Evolutionary conservation across 1,139 yeast species (phyloP), one percentile per base, ranked within the genome.

Genomic region (Kluyveromyces sp.): DNA sequence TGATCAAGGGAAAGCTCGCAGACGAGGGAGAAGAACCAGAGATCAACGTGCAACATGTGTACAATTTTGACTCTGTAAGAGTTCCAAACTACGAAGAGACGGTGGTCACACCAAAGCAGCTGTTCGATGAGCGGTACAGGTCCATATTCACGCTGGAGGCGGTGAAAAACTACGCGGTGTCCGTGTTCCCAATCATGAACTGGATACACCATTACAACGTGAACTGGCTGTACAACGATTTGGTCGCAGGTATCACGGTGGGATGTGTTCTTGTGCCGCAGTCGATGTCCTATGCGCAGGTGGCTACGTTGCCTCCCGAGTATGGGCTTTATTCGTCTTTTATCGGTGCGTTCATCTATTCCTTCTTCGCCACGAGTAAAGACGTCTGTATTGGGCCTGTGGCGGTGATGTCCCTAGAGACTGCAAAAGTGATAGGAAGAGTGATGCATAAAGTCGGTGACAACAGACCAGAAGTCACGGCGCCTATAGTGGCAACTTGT

Each of bases 311-410:
- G 49, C 73, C 79, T 4, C 79, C 95, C 4, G 83, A 88, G 63
- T 88, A 80, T 55, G 97, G 97, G 42, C 74, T 89, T 41, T 89
- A 89, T 66, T 85, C 96, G 20, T 84, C 95, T 0, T 89, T 89
- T 59, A 83, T 89, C 40, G 97, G 97, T 58, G 95, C 88, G 15
- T 77, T 87, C 61, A 77, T 84, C 45, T 89, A 89, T 63, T 82
- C 94, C 40, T 76, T 88, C 56, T 89, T 89, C 63, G 97, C 96
- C 13, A 89, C 96, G 15, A 84, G 95, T 16, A 89, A 88, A 66
- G 97, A 89, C 71, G 95, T 89, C 37, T 83, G 94, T 49, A 88
- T 89, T 56, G 97, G 96, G 28, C 96, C 97, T 4, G 97, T 89
- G 33, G 97, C 97, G 2, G 96, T 89, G 49, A 88, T 89, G 96